Evolutionary conservation across 164 flowering plant species (phyloP).

Genomic region (Dillenia turbinata): DNA sequence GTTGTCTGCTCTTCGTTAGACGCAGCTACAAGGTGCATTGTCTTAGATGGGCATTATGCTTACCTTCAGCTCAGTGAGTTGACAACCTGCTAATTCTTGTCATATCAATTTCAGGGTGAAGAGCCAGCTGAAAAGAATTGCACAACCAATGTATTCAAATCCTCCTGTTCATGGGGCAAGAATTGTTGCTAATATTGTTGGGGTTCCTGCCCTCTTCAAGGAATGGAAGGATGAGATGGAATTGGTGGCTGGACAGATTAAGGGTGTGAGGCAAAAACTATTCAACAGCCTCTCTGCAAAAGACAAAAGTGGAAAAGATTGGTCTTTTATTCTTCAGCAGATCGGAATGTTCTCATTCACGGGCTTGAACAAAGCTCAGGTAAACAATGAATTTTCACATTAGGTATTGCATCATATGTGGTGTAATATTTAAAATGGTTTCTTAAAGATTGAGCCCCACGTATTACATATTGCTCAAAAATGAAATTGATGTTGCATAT

Average conservation of each 20-base stretch:
- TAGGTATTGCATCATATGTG: too few species aligned
- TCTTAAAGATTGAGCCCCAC: too few species aligned
- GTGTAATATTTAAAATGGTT: too few species aligned
- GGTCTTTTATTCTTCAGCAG: slow-evolving; percentile 91
- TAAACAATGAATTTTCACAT: slow-evolving; percentile 14
- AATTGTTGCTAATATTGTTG: slow-evolving; percentile 91
- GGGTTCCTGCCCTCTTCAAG: slow-evolving; percentile 65
- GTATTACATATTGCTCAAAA: too few species aligned
- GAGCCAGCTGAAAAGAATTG: slow-evolving; percentile 94
- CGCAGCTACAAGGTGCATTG: slow-evolving; percentile 67
- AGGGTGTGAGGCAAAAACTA: slow-evolving; percentile 78
- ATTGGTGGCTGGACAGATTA: slow-evolving; percentile 95
- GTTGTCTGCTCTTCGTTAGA: slow-evolving; percentile 86
- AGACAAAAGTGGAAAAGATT: slow-evolving; percentile 88
- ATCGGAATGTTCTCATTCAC: slow-evolving; percentile 99
- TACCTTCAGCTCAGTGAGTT: background rate
- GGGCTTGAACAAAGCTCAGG: slow-evolving; percentile 93
- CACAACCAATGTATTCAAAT: slow-evolving; percentile 97
- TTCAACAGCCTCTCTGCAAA: slow-evolving; percentile 66
- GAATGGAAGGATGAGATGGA: slow-evolving; percentile 99
- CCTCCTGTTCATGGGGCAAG: slow-evolving; percentile 96
- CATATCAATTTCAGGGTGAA: slow-evolving; percentile 59
- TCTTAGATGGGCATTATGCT: background rate
- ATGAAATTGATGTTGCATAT: too few species aligned
- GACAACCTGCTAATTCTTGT: background rate